These are phyloP conservation scores for Trichoderma parareesei DNA, from an alignment of 495 filamentous ascomycete species.

Conservation along the genomic window DNA sequence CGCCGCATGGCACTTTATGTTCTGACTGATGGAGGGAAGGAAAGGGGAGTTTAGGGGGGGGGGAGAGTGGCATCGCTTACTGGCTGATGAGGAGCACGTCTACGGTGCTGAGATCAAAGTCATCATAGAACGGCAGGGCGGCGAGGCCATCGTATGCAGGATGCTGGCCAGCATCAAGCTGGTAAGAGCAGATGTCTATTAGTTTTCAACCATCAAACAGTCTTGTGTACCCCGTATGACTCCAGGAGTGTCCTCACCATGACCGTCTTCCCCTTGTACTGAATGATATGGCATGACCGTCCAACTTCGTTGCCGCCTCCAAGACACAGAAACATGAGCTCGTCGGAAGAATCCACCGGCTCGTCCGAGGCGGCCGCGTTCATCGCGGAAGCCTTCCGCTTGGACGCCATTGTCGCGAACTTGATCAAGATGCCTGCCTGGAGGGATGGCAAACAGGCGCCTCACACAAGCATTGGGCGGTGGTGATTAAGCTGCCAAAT, in stretches of 20 bases:
- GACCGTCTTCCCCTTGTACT: slow-evolving; percentile 98
- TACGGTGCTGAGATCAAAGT: slow-evolving; percentile 94
- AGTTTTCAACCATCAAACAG: slow-evolving; percentile 7
- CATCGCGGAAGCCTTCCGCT: slow-evolving; percentile 65
- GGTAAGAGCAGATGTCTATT: slow-evolving; percentile 10
- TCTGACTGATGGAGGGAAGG: not conserved
- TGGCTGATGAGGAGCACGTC: slow-evolving; percentile 96
- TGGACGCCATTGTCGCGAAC: slow-evolving; percentile 53
- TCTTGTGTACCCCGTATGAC: not conserved
- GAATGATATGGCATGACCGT: slow-evolving; percentile 91
- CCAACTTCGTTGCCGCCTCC: slow-evolving; percentile 97
- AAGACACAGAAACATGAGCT: slow-evolving; percentile 85
- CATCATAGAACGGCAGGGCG: slow-evolving; percentile 92
- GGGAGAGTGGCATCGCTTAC: slow-evolving; percentile 52
- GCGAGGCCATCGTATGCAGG: slow-evolving; percentile 95
- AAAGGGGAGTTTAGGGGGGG: slow-evolving; percentile 13
- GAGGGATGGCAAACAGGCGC: not conserved
- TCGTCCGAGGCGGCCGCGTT: slow-evolving; percentile 52
- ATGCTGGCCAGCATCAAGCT: slow-evolving; percentile 96
- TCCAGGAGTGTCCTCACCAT: slow-evolving; percentile 58
- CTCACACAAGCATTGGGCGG: slow-evolving; percentile 8
- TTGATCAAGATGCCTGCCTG: not conserved
- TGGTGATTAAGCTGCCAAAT: not conserved
- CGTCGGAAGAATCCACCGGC: slow-evolving; percentile 70
- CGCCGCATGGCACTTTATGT: not conserved